These are phyloP conservation scores for Boletus tylopilopsis DNA, from an alignment of 768 basidiomycete genomes.

Conservation along the genomic window DNA sequence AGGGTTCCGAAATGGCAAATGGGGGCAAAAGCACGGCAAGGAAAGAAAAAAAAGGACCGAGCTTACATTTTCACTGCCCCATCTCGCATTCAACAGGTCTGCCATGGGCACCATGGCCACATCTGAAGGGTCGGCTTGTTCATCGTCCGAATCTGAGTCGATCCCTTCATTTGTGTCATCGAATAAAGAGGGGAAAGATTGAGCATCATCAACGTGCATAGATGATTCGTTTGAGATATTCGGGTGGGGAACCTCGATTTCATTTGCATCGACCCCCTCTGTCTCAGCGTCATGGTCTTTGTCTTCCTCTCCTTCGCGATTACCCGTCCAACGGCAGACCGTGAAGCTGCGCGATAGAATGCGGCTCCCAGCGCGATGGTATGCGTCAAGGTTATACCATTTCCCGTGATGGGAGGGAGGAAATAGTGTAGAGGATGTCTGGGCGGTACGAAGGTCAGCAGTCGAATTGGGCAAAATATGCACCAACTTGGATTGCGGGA, in stretches of 20 bases:
- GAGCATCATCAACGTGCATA: slow-evolving; percentile 30
- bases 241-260: slow-evolving; percentile 29
- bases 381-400: slow-evolving; percentile 67
- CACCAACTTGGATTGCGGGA: slow-evolving; percentile 65
- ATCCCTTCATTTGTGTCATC: slow-evolving; percentile 25
- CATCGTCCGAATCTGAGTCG: slow-evolving; percentile 39
- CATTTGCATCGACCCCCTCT: slow-evolving; percentile 27
- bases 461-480: background rate
- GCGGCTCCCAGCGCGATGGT: slow-evolving; percentile 87
- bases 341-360: slow-evolving; percentile 92
- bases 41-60: background rate
- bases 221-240: slow-evolving; percentile 15
- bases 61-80: slow-evolving; percentile 77
- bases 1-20: too few relatives aligned
- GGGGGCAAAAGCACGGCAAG: background rate
- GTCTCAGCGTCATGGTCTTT: slow-evolving; percentile 12
- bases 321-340: slow-evolving; percentile 58
- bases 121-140: slow-evolving; percentile 55
- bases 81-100: slow-evolving; percentile 91
- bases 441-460: background rate
- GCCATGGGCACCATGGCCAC: slow-evolving; percentile 95
- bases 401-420: slow-evolving; percentile 38
- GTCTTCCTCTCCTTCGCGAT: slow-evolving; percentile 19
- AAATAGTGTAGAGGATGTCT: slow-evolving; percentile 77
- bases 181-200: slow-evolving; percentile 2